phyloP scores from a whole-genome alignment of 2,329 filamentous ascomycete genomes.

The Aspergillus pseudoviridinutans region DNA sequence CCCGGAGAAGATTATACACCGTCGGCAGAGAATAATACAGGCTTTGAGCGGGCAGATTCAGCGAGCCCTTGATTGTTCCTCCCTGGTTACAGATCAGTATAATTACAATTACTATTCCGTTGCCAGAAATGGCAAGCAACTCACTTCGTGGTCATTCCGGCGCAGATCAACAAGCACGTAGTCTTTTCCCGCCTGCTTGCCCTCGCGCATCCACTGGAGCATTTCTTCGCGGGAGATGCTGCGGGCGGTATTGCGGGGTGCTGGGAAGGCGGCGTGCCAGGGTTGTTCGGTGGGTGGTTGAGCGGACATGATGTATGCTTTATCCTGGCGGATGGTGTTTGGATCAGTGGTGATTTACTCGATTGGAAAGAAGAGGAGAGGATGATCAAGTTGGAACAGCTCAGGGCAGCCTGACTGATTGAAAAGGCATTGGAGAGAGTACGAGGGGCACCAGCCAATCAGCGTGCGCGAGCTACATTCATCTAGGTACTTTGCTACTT shows the following conservation, averaged over 20 bases:
- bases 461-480: neutral
- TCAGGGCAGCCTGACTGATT: neutral
- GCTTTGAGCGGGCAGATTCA: conserved; percentile 45
- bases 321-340: neutral
- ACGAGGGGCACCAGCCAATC: neutral
- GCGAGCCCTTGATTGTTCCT: conserved; percentile 56
- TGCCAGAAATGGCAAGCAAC: neutral
- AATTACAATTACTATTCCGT: too few relatives aligned
- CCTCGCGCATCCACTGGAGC: conserved; percentile 33
- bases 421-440: neutral
- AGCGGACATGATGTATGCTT: neutral
- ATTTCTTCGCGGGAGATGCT: conserved; percentile 32
- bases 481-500: neutral
- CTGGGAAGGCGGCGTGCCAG: conserved; percentile 42
- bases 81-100: conserved; percentile 36
- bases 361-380: too few relatives aligned
- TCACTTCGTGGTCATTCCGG: conserved; percentile 45
- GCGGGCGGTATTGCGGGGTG: conserved; percentile 26
- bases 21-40: conserved; percentile 36
- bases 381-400: neutral
- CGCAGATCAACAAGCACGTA: conserved; percentile 48
- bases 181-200: conserved; percentile 23
- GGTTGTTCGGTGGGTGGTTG: conserved; percentile 14
- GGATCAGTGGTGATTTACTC: neutral
- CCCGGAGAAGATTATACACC: conserved; percentile 29